A percentile compares a stretch with the other conserved stretches of the same genome.
Evolutionary conservation across 2,329 filamentous ascomycete genomes (phyloP).

Genomic region (Colletotrichum lupini): DNA sequence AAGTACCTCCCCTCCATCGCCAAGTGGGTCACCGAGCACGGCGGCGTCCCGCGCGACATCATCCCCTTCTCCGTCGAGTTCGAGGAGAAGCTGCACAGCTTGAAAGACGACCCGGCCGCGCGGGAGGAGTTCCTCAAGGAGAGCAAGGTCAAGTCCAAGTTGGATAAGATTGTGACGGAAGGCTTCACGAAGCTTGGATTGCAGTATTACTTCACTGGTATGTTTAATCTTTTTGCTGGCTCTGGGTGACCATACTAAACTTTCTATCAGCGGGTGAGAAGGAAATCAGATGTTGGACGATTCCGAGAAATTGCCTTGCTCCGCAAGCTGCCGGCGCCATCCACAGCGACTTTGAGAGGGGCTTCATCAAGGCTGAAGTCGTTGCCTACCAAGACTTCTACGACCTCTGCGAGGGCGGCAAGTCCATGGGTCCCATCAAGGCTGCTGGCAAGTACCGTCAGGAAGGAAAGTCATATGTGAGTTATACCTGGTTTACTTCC

Average conservation of each 20-base stretch:
- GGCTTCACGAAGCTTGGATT: not conserved
- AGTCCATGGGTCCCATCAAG: conserved; percentile 52
- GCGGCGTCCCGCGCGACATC: conserved; percentile 52
- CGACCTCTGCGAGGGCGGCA: conserved; percentile 53
- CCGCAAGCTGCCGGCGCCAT: conserved; percentile 55
- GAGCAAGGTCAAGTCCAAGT: not conserved
- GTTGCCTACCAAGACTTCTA: conserved; percentile 58
- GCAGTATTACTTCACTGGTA: not conserved
- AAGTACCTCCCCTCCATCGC: conserved; percentile 57
- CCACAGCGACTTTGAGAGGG: conserved; percentile 55
- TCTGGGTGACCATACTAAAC: not conserved
- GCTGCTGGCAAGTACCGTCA: not conserved
- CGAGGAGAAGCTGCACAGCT: conserved; percentile 52
- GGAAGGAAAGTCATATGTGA: not conserved
- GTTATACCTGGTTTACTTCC: not conserved
- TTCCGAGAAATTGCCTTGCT: conserved; percentile 49
- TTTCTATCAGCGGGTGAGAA: not conserved
- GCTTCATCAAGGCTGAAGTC: conserved; percentile 58
- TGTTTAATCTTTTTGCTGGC: not conserved
- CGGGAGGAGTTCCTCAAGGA: not conserved
- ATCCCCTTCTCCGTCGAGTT: conserved; percentile 58
- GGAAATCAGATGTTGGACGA: conserved; percentile 51
- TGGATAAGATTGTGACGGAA: not conserved
- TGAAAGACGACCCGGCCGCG: not conserved
- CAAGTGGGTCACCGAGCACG: conserved; percentile 57